Conservation (phyloP, 1,284 basidiomycete species). For the Cutaneotrichosporon sp. region DNA sequence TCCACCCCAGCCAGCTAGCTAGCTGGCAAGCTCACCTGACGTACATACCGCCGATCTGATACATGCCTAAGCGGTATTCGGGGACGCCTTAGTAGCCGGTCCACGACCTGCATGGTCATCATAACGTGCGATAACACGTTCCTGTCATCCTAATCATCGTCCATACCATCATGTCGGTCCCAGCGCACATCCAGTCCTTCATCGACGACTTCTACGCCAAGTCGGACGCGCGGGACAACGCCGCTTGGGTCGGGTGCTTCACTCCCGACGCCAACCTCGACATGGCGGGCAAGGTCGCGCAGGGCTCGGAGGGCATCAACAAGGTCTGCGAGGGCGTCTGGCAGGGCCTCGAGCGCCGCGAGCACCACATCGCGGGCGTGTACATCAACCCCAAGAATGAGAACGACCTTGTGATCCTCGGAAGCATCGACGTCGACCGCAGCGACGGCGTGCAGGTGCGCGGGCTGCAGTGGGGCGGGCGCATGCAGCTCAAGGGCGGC, state of each 20-base stretch:
- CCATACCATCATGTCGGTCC: background rate
- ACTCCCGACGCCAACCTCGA: conserved; percentile 7
- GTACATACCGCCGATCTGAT: background rate
- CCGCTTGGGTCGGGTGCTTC: conserved; percentile 1
- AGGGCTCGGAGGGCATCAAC: background rate
- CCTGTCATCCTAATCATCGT: background rate
- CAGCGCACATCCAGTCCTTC: conserved; percentile 4
- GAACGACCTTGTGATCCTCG: background rate
- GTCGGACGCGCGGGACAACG: conserved; percentile 7
- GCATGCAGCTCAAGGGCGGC: conserved; percentile 4
- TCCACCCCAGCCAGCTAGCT: too few species aligned
- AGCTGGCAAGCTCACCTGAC: background rate
- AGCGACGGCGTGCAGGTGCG: conserved; percentile 1
- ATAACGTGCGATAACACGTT: too few species aligned
- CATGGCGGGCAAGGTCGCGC: background rate
- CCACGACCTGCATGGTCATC: too few species aligned
- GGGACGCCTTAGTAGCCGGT: too few species aligned
- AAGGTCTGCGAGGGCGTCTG: background rate
- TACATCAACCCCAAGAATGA: background rate
- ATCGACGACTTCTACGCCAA: conserved; percentile 9
- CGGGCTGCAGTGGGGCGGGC: conserved; percentile 3
- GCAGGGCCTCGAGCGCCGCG: background rate
- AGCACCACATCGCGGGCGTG: background rate
- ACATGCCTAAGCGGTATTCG: too few species aligned
- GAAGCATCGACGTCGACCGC: conserved; percentile 13